phyloP scores from a whole-genome alignment of 176 grass and related monocot species.

The Metroxylon sagu region DNA sequence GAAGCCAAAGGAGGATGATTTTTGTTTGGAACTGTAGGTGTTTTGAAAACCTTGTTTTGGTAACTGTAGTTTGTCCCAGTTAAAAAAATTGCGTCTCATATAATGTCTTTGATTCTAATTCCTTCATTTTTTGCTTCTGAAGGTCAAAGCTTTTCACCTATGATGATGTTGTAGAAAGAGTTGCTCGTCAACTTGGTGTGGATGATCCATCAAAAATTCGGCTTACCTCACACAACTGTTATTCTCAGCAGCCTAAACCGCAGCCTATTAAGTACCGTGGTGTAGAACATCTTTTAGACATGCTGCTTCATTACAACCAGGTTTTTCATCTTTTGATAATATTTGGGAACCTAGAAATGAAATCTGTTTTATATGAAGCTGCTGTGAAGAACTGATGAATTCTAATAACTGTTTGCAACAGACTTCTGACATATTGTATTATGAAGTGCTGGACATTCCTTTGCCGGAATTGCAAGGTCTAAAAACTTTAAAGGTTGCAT shows the following conservation, averaged over 20 bases:
- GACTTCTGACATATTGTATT: conserved; percentile 66
- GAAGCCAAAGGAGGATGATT: conserved; percentile 55
- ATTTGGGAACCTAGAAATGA: background rate
- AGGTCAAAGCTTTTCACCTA: conserved; percentile 65
- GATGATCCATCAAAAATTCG: conserved; percentile 75
- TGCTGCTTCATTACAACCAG: conserved; percentile 49
- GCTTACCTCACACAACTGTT: conserved; percentile 52
- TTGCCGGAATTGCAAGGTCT: conserved; percentile 67
- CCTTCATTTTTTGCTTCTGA: conserved; percentile 14
- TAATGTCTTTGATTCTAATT: background rate
- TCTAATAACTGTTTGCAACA: conserved; percentile 20
- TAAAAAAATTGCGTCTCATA: no score
- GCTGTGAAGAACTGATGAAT: conserved; percentile 1
- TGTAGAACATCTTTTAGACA: conserved; percentile 53
- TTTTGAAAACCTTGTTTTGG: background rate
- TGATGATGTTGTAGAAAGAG: conserved; percentile 77
- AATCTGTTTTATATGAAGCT: conserved; percentile 15
- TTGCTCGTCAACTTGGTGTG: conserved; percentile 52
- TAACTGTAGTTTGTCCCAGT: no score
- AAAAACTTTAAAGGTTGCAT: conserved; percentile 51
- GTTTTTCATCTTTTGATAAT: conserved; percentile 24
- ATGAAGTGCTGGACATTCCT: conserved; percentile 72
- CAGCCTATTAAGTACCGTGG: conserved; percentile 59
- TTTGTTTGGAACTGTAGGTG: conserved; percentile 68
- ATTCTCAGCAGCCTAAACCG: conserved; percentile 51